phyloP scores from a whole-genome alignment of 2,329 filamentous ascomycete species.

The Elsinoe fawcettii region DNA sequence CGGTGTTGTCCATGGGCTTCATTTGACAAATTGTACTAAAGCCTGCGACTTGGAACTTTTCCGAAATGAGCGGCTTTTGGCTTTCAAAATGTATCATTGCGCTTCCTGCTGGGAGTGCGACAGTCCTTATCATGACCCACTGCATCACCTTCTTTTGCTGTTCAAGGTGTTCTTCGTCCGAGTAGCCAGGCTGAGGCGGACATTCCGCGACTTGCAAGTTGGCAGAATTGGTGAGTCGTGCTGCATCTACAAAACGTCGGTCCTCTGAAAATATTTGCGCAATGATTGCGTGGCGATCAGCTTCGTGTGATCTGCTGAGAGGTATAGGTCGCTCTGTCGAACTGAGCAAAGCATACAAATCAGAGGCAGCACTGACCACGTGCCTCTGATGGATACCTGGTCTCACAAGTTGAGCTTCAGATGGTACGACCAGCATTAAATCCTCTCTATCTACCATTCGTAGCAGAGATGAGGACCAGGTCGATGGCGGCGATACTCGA shows the following conservation, averaged over 20 bases:
- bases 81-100: slow-evolving; percentile 83
- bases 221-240: slow-evolving; percentile 74
- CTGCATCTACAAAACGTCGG: slow-evolving; percentile 78
- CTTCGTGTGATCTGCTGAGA: slow-evolving; percentile 72
- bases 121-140: slow-evolving; percentile 74
- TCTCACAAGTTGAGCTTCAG: slow-evolving; percentile 24
- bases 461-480: slow-evolving; percentile 65
- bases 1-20: slow-evolving; percentile 82
- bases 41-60: slow-evolving; percentile 80
- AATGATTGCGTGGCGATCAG: slow-evolving; percentile 69
- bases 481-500: slow-evolving; percentile 70
- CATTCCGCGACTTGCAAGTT: slow-evolving; percentile 73
- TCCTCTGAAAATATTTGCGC: slow-evolving; percentile 86
- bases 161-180: slow-evolving; percentile 80
- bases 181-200: slow-evolving; percentile 65
- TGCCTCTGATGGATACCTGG: not conserved
- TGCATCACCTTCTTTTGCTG: slow-evolving; percentile 87
- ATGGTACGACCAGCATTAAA: slow-evolving; percentile 53
- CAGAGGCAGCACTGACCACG: not conserved
- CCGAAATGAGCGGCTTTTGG: slow-evolving; percentile 79
- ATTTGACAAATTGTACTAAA: slow-evolving; percentile 90
- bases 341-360: slow-evolving; percentile 17
- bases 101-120: slow-evolving; percentile 80
- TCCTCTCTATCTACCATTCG: slow-evolving; percentile 75
- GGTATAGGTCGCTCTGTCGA: slow-evolving; percentile 35